Percentiles rank a stretch among this genome's conserved stretches.
phyloP scores from a whole-genome alignment of 108 stramenopile species.

The Stephanodiscus triporus region DNA sequence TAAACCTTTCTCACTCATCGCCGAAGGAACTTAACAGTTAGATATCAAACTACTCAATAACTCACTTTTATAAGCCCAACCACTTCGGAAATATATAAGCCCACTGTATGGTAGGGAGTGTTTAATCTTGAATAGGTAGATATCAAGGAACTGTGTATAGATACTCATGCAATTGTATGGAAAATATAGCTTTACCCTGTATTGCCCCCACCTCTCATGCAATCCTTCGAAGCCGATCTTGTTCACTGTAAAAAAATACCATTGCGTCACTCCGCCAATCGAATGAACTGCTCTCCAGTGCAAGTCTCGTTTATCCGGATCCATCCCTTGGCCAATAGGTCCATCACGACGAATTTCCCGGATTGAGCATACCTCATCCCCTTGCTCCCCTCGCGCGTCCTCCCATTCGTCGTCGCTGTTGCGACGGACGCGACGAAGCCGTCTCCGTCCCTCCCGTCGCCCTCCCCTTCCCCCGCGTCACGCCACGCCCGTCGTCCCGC shows the following conservation, averaged over 20 bases:
- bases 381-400: not conserved
- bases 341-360: constrained; percentile 40
- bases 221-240: not conserved
- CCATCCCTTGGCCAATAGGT: constrained; percentile 34
- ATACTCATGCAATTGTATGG: too few species aligned
- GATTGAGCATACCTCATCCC: constrained; percentile 14
- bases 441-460: not conserved
- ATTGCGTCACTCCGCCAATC: constrained; percentile 1
- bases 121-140: too few species aligned
- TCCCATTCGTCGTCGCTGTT: too few species aligned
- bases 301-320: constrained; percentile 28
- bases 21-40: too few species aligned
- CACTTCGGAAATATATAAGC: too few species aligned
- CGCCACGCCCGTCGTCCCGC: not conserved
- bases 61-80: too few species aligned
- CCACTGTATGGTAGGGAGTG: too few species aligned
- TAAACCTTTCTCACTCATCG: too few species aligned
- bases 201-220: not conserved
- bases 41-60: too few species aligned
- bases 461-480: not conserved
- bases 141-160: too few species aligned
- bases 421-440: not conserved
- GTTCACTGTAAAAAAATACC: too few species aligned
- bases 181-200: too few species aligned
- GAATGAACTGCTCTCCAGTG: constrained; percentile 33